phyloP scores from a whole-genome alignment of 768 basidiomycete species.

The Psilocybe cyanescens region DNA sequence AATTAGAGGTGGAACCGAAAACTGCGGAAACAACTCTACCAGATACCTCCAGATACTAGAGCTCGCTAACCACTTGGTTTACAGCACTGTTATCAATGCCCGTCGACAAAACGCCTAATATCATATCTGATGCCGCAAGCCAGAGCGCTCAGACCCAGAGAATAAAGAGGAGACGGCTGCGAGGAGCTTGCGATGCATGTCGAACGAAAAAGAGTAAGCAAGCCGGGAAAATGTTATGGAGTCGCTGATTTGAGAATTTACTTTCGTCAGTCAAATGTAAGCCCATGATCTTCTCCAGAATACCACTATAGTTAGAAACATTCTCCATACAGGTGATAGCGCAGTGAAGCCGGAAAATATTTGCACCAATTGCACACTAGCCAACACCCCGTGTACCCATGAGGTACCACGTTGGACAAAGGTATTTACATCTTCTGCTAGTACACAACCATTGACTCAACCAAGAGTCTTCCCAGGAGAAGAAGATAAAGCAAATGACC shows the following conservation, averaged over 20 bases:
- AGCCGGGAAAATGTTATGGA: neutral
- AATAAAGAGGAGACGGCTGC: constrained; percentile 42
- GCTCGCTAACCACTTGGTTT: too few species aligned
- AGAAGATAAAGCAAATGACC: constrained; percentile 31
- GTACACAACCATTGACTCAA: constrained; percentile 37
- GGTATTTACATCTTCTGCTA: neutral
- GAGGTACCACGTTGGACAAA: constrained; percentile 34
- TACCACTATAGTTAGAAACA: constrained; percentile 12
- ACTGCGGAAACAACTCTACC: too few species aligned
- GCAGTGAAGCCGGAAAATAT: constrained; percentile 55
- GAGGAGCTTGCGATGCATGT: constrained; percentile 50
- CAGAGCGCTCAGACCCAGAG: constrained; percentile 11
- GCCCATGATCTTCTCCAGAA: neutral
- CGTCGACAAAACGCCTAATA: too few species aligned
- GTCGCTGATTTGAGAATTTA: neutral
- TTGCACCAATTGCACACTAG: constrained; percentile 60
- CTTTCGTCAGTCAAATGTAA: neutral
- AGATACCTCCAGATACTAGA: too few species aligned
- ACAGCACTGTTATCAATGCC: too few species aligned
- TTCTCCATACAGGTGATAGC: constrained; percentile 52
- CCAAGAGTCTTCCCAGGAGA: constrained; percentile 36
- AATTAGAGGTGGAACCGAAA: too few species aligned
- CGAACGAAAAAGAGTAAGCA: constrained; percentile 43
- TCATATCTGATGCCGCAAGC: too few species aligned
- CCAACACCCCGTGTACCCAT: constrained; percentile 56